Percentiles rank a stretch among this genome's conserved stretches.
Evolutionary conservation across 2,329 filamentous ascomycete genomes (phyloP).

Genomic region (Microcera coccophila): DNA sequence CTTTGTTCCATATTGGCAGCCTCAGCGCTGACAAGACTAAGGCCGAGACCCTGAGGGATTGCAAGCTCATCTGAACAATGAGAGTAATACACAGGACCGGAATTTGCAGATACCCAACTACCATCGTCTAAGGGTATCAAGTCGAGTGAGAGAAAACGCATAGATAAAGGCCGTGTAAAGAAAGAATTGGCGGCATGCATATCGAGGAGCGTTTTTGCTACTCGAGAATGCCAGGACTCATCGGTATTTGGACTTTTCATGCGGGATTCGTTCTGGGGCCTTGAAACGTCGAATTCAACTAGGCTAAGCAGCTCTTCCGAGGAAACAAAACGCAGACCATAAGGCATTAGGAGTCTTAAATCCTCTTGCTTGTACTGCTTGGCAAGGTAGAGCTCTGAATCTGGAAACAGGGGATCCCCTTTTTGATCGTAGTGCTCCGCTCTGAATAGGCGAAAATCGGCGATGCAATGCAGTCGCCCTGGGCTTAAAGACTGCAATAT

Average conservation of each 20-base stretch:
- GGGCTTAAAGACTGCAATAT: constrained; percentile 9
- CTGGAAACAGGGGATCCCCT: constrained; percentile 15
- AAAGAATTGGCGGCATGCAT: too few relatives aligned
- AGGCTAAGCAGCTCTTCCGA: constrained; percentile 2
- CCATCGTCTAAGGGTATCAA: constrained; percentile 15
- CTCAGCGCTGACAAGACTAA: constrained; percentile 9
- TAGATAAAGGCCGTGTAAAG: too few relatives aligned
- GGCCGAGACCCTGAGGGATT: constrained; percentile 9
- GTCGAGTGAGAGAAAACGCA: constrained; percentile 5
- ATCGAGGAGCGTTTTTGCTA: constrained; percentile 7
- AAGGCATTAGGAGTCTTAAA: constrained; percentile 1
- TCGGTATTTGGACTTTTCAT: constrained; percentile 12
- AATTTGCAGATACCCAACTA: constrained; percentile 13
- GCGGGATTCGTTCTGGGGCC: neutral
- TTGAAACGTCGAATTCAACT: constrained; percentile 9
- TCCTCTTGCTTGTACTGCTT: constrained; percentile 12
- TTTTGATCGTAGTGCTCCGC: constrained; percentile 11
- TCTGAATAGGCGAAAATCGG: constrained; percentile 6
- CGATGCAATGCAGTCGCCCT: constrained; percentile 6
- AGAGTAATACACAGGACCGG: constrained; percentile 11
- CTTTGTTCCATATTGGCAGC: constrained; percentile 12
- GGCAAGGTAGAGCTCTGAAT: constrained; percentile 17
- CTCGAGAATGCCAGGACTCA: constrained; percentile 15
- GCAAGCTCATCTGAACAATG: constrained; percentile 5
- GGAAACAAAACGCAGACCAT: constrained; percentile 7